phyloP scores from a whole-genome alignment of 306 rosid species.

The Lotus japonicus region DNA sequence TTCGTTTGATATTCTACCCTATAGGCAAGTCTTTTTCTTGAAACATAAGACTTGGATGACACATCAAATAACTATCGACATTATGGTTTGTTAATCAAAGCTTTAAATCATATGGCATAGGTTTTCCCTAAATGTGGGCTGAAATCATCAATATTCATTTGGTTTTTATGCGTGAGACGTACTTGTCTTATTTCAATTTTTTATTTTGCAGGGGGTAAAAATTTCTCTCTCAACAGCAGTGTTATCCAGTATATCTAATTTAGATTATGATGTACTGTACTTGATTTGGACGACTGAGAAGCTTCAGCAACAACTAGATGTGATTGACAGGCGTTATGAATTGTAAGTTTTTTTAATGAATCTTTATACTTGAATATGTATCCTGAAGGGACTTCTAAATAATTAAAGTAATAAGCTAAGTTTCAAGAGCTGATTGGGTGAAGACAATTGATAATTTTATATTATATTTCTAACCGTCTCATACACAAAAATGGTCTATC shows the following conservation, averaged over 20 bases:
- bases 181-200: constrained; percentile 6
- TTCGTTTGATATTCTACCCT: background rate
- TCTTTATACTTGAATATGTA: background rate
- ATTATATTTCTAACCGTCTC: no score
- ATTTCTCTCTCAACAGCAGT: constrained; percentile 52
- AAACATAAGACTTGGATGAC: background rate
- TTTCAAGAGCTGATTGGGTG: no score
- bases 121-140: background rate
- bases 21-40: background rate
- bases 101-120: background rate
- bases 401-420: background rate
- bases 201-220: constrained; percentile 66
- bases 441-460: background rate
- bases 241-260: constrained; percentile 46
- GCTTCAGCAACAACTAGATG: constrained; percentile 74
- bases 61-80: background rate
- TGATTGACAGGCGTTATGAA: constrained; percentile 64
- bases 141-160: background rate
- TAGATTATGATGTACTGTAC: constrained; percentile 62
- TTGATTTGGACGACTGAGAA: constrained; percentile 67
- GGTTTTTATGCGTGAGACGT: constrained; percentile 1
- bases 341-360: constrained; percentile 38
- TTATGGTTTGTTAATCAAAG: background rate
- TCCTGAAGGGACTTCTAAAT: background rate
- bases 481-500: background rate